Percentiles rank a stretch among this genome's conserved stretches.
These are phyloP conservation scores for Fusarium equiseti DNA, from an alignment of 2,329 filamentous ascomycete genomes.

Conservation along the genomic window DNA sequence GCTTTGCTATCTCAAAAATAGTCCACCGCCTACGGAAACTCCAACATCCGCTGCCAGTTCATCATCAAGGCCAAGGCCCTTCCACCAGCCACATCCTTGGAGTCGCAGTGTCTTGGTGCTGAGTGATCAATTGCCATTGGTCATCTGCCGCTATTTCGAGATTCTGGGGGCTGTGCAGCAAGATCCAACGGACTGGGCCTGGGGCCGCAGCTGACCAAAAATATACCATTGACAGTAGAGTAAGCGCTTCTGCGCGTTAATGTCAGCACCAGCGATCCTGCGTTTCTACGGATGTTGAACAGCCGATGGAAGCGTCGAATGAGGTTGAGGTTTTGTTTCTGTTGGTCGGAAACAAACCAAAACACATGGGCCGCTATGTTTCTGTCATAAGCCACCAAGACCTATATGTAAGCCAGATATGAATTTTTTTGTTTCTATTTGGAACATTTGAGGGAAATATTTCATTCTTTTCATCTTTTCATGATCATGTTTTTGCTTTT, in stretches of 20 bases:
- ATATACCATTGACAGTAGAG: slow-evolving; percentile 11
- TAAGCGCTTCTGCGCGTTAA: slow-evolving; percentile 27
- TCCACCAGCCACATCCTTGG: slow-evolving; percentile 24
- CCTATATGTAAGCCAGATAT: slow-evolving; percentile 1
- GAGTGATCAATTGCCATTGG: slow-evolving; percentile 10
- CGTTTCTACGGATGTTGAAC: slow-evolving; percentile 12
- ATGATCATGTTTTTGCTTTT: not conserved
- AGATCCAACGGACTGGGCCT: slow-evolving; percentile 2
- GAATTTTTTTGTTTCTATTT: slow-evolving; percentile 13
- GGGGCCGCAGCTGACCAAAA: slow-evolving; percentile 31
- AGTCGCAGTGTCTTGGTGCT: slow-evolving; percentile 10
- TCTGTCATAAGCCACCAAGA: slow-evolving; percentile 10
- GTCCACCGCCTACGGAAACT: slow-evolving; percentile 21
- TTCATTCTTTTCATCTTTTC: not conserved
- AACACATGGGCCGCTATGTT: slow-evolving; percentile 1
- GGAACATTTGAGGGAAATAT: slow-evolving; percentile 3
- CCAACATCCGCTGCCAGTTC: slow-evolving; percentile 31
- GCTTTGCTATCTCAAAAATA: slow-evolving; percentile 32
- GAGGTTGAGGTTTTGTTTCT: not conserved
- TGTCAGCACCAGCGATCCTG: slow-evolving; percentile 27
- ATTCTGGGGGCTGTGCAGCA: slow-evolving; percentile 32
- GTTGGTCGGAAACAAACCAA: slow-evolving; percentile 1
- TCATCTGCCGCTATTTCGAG: slow-evolving; percentile 35
- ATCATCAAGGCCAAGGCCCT: slow-evolving; percentile 3
- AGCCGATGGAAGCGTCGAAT: slow-evolving; percentile 25